Base-by-base conservation (phyloP, 345 rosid genomes). In the Kernera saxatilis region DNA sequence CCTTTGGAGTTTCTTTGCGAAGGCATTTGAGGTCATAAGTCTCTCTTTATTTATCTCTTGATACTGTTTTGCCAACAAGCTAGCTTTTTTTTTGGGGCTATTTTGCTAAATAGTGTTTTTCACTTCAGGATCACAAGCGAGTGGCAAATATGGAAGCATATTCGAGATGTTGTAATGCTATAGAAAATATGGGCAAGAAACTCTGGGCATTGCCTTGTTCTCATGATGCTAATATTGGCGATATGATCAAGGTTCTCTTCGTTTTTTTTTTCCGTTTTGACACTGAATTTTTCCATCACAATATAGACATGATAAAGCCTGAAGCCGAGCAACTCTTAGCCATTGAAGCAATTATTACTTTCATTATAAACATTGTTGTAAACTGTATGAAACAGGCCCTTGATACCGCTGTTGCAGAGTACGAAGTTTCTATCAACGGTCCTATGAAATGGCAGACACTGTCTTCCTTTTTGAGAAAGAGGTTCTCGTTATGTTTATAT, bases 401-500 rank as follows among this genome's bases (percentile, higher is more conserved):
- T 77, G 84, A 79, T 48, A 61, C 36, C 33, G 77, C 76, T 64
- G 65, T 84, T 12, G 62, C 69, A 0, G 81, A 82, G 57, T 84
- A 82, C 46, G 85, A 79, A 72, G 67, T 36, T 73, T 84, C 82
- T 41, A 49, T 63, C 59, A 75, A 75, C 30, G 82, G 84, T 73
- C 84, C 85, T 27, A 64, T 64, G 71, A 84, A 84, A 63, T 82
- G 87, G 87, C 75, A 84, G 73, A 77, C 79, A 61, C 67, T 84
- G 14, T 79, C 70, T 12, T 69, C 70, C 14, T 84, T 84, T 57
- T 29, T 82, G 51, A 68, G 55, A 71, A 73, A 76, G 43, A 80
- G 82, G 82, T 79, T 53, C 45, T 68, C 43, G 3, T 66, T 56
- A 51, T 62, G 65, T 62, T 61, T 74, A 55, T 15, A 26, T 14